Percentiles rank a stretch among this genome's conserved stretches.
Evolutionary conservation across 257 asterid genomes (phyloP).

Genomic region (Buddleja alternifolia): DNA sequence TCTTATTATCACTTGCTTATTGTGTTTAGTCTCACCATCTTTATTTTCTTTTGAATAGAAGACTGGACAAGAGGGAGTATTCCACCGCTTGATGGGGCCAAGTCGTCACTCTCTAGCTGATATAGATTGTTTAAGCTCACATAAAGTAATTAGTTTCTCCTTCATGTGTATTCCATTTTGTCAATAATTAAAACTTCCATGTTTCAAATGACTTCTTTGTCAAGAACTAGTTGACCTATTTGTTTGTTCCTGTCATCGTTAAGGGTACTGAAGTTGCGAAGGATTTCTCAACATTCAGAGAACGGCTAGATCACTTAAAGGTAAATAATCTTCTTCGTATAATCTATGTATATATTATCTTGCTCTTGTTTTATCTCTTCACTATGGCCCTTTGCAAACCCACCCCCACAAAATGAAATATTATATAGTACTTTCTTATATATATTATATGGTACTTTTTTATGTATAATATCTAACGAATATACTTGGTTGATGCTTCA

Average conservation of each 20-base stretch:
- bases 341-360: conserved; percentile 4
- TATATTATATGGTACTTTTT: background rate
- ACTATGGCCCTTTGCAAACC: background rate
- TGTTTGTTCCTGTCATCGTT: conserved; percentile 29
- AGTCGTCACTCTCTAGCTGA: conserved; percentile 59
- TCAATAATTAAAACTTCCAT: background rate
- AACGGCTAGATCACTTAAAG: conserved; percentile 72
- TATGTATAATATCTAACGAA: conserved; percentile 19
- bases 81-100: conserved; percentile 89
- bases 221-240: no score
- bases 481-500: conserved; percentile 41
- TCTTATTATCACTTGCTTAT: conserved; percentile 6
- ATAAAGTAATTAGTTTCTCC: conserved; percentile 47
- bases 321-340: conserved; percentile 40
- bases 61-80: conserved; percentile 50
- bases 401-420: background rate
- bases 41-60: conserved; percentile 44
- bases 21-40: conserved; percentile 14
- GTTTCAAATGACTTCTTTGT: background rate
- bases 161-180: conserved; percentile 9
- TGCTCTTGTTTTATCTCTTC: background rate
- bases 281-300: conserved; percentile 68
- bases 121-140: conserved; percentile 60
- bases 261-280: conserved; percentile 55
- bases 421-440: background rate